phyloP scores from a whole-genome alignment of 176 grass and related monocot genomes.

The Thinopyrum elongatum region DNA sequence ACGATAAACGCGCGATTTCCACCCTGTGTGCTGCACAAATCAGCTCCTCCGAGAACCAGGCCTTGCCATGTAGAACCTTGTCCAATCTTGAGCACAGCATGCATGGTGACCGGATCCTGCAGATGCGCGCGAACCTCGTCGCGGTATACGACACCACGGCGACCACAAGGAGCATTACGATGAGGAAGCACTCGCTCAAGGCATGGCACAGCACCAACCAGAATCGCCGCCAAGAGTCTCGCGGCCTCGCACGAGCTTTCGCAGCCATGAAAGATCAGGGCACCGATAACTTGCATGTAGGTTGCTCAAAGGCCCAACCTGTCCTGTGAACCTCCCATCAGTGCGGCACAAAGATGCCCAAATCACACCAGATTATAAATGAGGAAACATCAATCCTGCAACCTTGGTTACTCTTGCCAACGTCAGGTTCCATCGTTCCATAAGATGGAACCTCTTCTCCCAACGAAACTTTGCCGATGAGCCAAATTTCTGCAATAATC shows the following conservation, averaged over 20 bases:
- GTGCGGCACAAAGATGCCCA: slow-evolving; percentile 19
- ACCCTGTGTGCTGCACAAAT: slow-evolving; percentile 62
- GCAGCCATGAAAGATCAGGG: slow-evolving; percentile 40
- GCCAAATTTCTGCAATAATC: not conserved
- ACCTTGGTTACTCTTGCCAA: slow-evolving; percentile 18
- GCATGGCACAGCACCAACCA: slow-evolving; percentile 61
- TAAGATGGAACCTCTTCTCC: not conserved
- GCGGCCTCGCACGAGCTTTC: slow-evolving; percentile 26
- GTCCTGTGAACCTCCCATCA: slow-evolving; percentile 10
- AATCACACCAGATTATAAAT: slow-evolving; percentile 18
- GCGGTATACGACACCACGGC: slow-evolving; percentile 54
- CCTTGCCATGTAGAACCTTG: slow-evolving; percentile 48
- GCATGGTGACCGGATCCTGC: slow-evolving; percentile 67
- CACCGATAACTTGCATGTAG: slow-evolving; percentile 39
- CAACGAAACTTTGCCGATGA: not conserved
- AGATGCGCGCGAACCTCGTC: slow-evolving; percentile 60
- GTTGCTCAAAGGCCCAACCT: slow-evolving; percentile 10
- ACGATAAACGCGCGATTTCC: slow-evolving; percentile 71
- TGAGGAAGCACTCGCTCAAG: slow-evolving; percentile 69
- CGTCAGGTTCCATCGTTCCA: not conserved
- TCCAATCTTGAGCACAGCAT: slow-evolving; percentile 67
- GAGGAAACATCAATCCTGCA: not conserved
- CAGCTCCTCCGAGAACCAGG: slow-evolving; percentile 72
- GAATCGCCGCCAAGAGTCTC: slow-evolving; percentile 37
- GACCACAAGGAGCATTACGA: slow-evolving; percentile 60